Base-by-base conservation (phyloP, 1,284 basidiomycete species). In the Melampsora medusae region DNA sequence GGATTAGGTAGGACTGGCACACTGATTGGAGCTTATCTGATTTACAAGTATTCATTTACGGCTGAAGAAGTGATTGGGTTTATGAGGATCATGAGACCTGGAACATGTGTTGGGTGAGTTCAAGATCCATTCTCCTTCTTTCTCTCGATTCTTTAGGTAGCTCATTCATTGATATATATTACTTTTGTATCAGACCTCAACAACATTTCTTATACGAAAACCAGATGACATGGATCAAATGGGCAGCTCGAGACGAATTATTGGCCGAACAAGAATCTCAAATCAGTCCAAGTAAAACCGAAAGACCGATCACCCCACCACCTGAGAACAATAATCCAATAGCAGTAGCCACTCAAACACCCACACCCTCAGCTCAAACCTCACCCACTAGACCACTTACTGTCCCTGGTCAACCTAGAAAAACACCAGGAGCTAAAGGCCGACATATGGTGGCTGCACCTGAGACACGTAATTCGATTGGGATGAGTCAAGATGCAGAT, bases 41-140 rank as follows among this genome's bases (percentile, higher is more conserved):
- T 97, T 79, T 99, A 97, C 92, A 97, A 97, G 85, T 95, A 98
- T 81, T 92, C 92, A n/a, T 99, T 99, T 82, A 93, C 93, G n/a
- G 95, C 96, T 0, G 89, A 90, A 75, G 97, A 99, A 84, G 95
- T 91, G 10, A 99, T 99, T 78, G 97, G 91, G 0, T 98, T 94
- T 84, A 99, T 99, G 97, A 90, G 97, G 28, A 91, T 99, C 79
- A 90, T 97, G 78, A 89, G 96, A 59, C 97, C 96, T 0, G 93
- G 93, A 67, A 71, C 69, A 75, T 68, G 9, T 77, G 73, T 50
- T 78, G 59, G 62, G 49, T 71, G 14, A 14, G 49, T 46, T 42
- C 6, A 12, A 22, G 16, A 19, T 59, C 48, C 6, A 25, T 49
- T 56, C 1, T 25, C 31, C 35, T 35, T 35, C 17, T 19, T 35